These are phyloP conservation scores for Tolypocladium ovalisporum DNA, from an alignment of 2,329 filamentous ascomycete species.

Conservation along the genomic window DNA sequence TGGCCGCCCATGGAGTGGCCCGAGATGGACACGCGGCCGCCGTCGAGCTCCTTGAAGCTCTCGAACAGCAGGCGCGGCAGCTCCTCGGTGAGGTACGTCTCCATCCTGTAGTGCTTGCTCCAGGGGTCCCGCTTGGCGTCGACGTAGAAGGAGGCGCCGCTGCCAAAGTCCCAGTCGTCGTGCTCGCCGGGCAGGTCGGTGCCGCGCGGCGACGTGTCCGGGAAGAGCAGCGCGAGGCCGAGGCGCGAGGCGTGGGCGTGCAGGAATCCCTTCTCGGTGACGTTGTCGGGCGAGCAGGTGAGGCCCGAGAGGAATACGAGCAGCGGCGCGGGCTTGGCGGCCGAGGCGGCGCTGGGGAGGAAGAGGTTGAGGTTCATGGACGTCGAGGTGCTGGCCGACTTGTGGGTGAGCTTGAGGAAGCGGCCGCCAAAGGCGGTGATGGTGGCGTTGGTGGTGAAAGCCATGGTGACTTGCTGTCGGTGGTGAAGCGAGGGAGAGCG, in stretches of 20 bases:
- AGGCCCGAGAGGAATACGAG: slow-evolving; percentile 90
- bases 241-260: slow-evolving; percentile 69
- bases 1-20: slow-evolving; percentile 98
- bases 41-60: slow-evolving; percentile 61
- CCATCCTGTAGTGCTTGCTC: slow-evolving; percentile 78
- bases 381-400: slow-evolving; percentile 66
- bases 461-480: slow-evolving; percentile 40
- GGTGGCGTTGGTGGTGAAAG: slow-evolving; percentile 79
- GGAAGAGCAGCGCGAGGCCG: slow-evolving; percentile 87
- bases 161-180: slow-evolving; percentile 84
- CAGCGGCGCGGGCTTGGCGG: slow-evolving; percentile 53
- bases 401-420: slow-evolving; percentile 86
- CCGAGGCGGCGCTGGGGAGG: slow-evolving; percentile 62
- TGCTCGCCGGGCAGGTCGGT: slow-evolving; percentile 74
- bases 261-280: slow-evolving; percentile 78
- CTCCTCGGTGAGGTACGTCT: slow-evolving; percentile 81
- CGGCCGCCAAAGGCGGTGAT: slow-evolving; percentile 90
- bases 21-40: slow-evolving; percentile 63
- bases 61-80: slow-evolving; percentile 68
- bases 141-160: slow-evolving; percentile 88
- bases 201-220: slow-evolving; percentile 87
- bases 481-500: not conserved
- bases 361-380: slow-evolving; percentile 92
- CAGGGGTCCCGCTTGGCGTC: slow-evolving; percentile 72
- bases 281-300: slow-evolving; percentile 88